Base-by-base conservation (phyloP, 495 filamentous ascomycete genomes). In the Aspergillus avenaceus region DNA sequence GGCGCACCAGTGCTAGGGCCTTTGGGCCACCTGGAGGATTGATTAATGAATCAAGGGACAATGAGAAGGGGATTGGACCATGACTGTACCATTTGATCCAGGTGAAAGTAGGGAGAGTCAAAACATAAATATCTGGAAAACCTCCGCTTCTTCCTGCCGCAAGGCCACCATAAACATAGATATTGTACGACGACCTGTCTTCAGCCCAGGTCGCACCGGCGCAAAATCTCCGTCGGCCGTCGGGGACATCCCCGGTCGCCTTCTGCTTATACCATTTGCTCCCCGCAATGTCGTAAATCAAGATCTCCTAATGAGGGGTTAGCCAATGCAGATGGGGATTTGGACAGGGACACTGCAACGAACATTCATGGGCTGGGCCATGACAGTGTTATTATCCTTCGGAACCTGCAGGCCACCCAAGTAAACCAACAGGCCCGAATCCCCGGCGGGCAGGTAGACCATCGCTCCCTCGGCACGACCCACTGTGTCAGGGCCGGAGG, bases 181-280 rank as follows among this genome's bases (percentile, higher is more conserved):
- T 50, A 24, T 50, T 50, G 13, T 50, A 50, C 18, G 47, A 50
- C 1, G 47, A 50, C 4, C 22, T 14, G 12, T 50, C 47, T 9
- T 29, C 9, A 2, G 47, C 47, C 47, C 47, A 50, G 14, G 38
- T 43, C 4, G 21, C 47, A 1, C 47, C 47, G 8, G 38, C 47
- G 23, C 47, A 50, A 26, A 50, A 50, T 22, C 47, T n/a, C 21
- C 47, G 13, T 16, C 47, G 16, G 9, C 34, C 3, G 25, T 32
- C 47, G 3, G 47, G 47, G 12, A 50, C 24, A 11, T 50, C n/a
- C n/a, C 47, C 47, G 26, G 38, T 50, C n/a, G 47, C 47, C 26
- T 42, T 50, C 14, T 50, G 47, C 24, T n/a, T 43, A n/a, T 50
- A 50, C 47, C 47, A 50, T 12, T 50, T 50, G 27, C 38, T 43